phyloP scores from a whole-genome alignment of 23 red algal species.

The Pyropia haitanensis region DNA sequence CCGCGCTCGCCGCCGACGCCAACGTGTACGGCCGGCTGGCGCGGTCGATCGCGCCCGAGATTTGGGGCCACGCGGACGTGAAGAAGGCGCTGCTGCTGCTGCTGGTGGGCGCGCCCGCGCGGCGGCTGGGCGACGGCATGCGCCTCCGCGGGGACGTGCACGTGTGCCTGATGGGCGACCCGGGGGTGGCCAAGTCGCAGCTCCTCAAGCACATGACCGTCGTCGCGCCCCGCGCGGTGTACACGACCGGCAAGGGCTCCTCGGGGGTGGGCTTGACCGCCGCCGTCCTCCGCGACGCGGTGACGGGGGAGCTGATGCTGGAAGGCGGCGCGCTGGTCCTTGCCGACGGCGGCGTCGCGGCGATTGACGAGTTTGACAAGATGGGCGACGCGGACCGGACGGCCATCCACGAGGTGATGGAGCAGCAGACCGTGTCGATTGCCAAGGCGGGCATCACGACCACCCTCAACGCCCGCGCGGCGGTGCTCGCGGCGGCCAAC shows the following conservation, averaged over 20 bases:
- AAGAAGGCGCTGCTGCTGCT: slow-evolving; percentile 86
- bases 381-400: slow-evolving; percentile 93
- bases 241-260: slow-evolving; percentile 97
- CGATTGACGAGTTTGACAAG: slow-evolving; percentile 99
- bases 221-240: slow-evolving; percentile 78
- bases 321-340: slow-evolving; percentile 96
- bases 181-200: slow-evolving; percentile 93
- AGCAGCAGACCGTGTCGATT: slow-evolving; percentile 98
- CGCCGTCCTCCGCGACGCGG: slow-evolving; percentile 73
- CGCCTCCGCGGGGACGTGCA: slow-evolving; percentile 86
- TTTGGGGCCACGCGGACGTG: slow-evolving; percentile 83
- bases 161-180: slow-evolving; percentile 96
- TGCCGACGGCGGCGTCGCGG: slow-evolving; percentile 88
- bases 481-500: slow-evolving; percentile 93
- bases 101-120: slow-evolving; percentile 70
- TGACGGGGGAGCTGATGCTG: slow-evolving; percentile 86
- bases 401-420: slow-evolving; percentile 98
- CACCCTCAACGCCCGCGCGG: slow-evolving; percentile 84
- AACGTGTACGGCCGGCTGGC: slow-evolving; percentile 70
- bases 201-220: slow-evolving; percentile 84
- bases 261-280: slow-evolving; percentile 98
- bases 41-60: slow-evolving; percentile 89
- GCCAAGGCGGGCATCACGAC: slow-evolving; percentile 99
- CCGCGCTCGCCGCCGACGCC: slow-evolving; percentile 16
- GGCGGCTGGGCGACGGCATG: slow-evolving; percentile 83